Base-by-base conservation (phyloP, 2,329 filamentous ascomycete genomes). In the Bertia moriformis region DNA sequence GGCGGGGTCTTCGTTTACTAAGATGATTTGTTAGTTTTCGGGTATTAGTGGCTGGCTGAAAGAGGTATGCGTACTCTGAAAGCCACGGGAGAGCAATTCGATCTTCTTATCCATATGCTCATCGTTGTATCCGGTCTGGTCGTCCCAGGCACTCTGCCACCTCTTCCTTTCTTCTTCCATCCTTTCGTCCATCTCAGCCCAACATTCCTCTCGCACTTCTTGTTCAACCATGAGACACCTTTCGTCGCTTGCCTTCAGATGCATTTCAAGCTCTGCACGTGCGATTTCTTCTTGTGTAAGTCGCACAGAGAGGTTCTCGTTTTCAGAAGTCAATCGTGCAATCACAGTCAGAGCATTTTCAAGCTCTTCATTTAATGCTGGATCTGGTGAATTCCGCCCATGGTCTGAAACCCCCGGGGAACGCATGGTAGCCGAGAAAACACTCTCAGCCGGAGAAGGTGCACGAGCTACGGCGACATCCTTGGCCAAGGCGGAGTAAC, bases 401-500 rank as follows among this genome's bases (percentile, higher is more conserved):
- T 49, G 59, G 48, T 51, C 59, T 51, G 36, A 51, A 51, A 1
- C 59, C 61, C 36, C 59, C 60, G 38, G 18, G 63, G 59, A 41
- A 58, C 42, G 1, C 46, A 30, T 22, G 32, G 15, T 19, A 40
- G 17, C 18, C 13, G 61, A 59, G 14, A 70, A 53, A 22, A 91
- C 83, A 0, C 80, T 83, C 32, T 77, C 77, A 0, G 82, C 83
- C 38, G 89, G 77, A 37, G 83, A 91, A 0, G 88, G 88, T 4
- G 93, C 75, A 4, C 89, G 80, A 4, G 88, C 87, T 1, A 95
- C 85, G 0, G 89, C 93, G 10, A 96, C 83, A 60, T 96, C 89
- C 15, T 87, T 77, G 0, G 91, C 91, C 3, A 98, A 70, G 1
- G 91, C 89, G 17, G 85, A 91, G 60, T 98, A 98, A 14, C 89